phyloP scores from a whole-genome alignment of 2,329 filamentous ascomycete species.

The Cladobotryum mycophilum region DNA sequence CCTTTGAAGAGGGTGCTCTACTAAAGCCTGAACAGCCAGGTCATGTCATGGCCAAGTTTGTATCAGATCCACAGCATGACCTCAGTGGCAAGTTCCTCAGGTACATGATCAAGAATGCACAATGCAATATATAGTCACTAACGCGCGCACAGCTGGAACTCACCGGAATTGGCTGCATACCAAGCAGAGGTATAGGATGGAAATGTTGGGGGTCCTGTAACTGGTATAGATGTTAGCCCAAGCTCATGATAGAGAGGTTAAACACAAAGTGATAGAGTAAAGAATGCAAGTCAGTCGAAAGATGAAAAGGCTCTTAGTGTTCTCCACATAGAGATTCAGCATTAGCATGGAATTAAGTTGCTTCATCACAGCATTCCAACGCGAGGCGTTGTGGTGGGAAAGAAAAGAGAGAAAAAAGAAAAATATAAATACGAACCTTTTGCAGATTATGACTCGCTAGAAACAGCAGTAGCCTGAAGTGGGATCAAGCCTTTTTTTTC shows the following conservation, averaged over 20 bases:
- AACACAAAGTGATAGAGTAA: conserved; percentile 2
- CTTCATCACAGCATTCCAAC: conserved; percentile 52
- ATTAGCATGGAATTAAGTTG: conserved; percentile 72
- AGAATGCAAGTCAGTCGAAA: conserved; percentile 61
- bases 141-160: conserved; percentile 29
- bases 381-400: neutral
- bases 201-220: conserved; percentile 1
- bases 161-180: conserved; percentile 46
- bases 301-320: conserved; percentile 73
- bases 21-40: conserved; percentile 80
- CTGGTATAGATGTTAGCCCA: conserved; percentile 15
- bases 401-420: conserved; percentile 17
- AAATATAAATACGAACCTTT: conserved; percentile 24
- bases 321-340: conserved; percentile 62
- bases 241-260: neutral
- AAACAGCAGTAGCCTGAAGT: neutral
- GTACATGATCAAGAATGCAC: conserved; percentile 34
- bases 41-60: conserved; percentile 75
- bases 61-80: conserved; percentile 55
- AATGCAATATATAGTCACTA: neutral
- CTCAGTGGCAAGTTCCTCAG: conserved; percentile 72
- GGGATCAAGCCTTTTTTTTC: too few species aligned
- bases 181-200: conserved; percentile 30
- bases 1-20: conserved; percentile 65
- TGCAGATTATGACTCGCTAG: neutral